Evolutionary conservation across 2,329 filamentous ascomycete species (phyloP).

Genomic region (Fusarium napiforme): DNA sequence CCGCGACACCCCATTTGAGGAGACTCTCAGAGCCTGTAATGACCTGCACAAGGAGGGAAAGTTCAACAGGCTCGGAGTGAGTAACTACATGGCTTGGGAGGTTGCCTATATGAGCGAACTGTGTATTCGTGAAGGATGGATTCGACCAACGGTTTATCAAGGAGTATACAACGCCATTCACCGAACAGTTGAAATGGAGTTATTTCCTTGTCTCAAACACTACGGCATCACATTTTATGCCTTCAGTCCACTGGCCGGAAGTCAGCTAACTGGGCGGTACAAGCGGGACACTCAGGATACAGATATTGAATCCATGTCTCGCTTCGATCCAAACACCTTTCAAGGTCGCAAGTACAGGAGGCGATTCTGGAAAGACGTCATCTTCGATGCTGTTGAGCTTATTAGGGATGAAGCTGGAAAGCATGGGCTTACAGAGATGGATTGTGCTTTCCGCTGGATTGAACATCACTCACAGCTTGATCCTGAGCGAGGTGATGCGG

Average conservation of each 20-base stretch:
- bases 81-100: slow-evolving; percentile 80
- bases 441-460: slow-evolving; percentile 75
- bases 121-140: slow-evolving; percentile 75
- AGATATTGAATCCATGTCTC: slow-evolving; percentile 30
- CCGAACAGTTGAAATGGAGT: slow-evolving; percentile 71
- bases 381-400: slow-evolving; percentile 67
- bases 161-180: slow-evolving; percentile 68
- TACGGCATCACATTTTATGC: slow-evolving; percentile 76
- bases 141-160: slow-evolving; percentile 77
- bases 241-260: slow-evolving; percentile 78
- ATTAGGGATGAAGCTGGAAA: slow-evolving; percentile 72
- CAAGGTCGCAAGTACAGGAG: slow-evolving; percentile 17
- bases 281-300: slow-evolving; percentile 42
- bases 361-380: slow-evolving; percentile 70
- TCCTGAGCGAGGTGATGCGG: slow-evolving; percentile 54
- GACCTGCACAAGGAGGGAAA: slow-evolving; percentile 77
- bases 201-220: slow-evolving; percentile 72
- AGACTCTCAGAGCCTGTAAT: slow-evolving; percentile 75
- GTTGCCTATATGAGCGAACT: slow-evolving; percentile 79
- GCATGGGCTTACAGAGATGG: slow-evolving; percentile 71
- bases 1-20: slow-evolving; percentile 70
- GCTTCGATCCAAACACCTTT: slow-evolving; percentile 37
- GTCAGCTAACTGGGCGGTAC: slow-evolving; percentile 73
- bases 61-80: slow-evolving; percentile 77
- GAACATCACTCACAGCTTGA: slow-evolving; percentile 67